Conservation (phyloP, 164 flowering plant species). For the Saururus chinensis region DNA sequence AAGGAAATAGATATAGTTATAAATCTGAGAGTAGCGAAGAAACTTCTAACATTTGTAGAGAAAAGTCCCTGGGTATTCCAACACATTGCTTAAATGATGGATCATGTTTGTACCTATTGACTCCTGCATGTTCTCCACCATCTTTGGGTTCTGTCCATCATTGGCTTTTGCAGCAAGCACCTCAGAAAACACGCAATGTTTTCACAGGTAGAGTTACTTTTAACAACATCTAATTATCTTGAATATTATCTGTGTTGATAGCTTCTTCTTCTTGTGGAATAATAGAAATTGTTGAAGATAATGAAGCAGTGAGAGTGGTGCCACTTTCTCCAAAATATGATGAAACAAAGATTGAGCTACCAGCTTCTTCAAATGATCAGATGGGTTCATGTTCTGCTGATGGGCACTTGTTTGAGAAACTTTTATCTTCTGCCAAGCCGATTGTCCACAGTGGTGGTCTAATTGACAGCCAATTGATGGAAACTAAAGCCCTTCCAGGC, state of each 20-base stretch:
- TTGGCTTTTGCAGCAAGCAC: slow-evolving; percentile 34
- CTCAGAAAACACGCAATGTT: slow-evolving; percentile 6
- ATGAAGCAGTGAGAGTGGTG: slow-evolving; percentile 6
- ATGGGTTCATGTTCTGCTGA: background rate
- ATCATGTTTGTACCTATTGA: slow-evolving; percentile 53
- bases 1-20: slow-evolving; percentile 9
- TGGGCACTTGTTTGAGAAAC: background rate
- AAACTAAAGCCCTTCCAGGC: slow-evolving; percentile 5
- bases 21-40: slow-evolving; percentile 6
- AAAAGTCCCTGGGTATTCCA: slow-evolving; percentile 43
- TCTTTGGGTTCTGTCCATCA: slow-evolving; percentile 39
- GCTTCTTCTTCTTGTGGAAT: background rate
- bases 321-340: slow-evolving; percentile 13
- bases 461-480: slow-evolving; percentile 6
- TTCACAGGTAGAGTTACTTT: slow-evolving; percentile 21
- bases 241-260: background rate
- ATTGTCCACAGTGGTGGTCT: no score
- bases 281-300: slow-evolving; percentile 2
- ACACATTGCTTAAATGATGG: slow-evolving; percentile 69
- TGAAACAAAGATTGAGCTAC: background rate
- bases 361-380: background rate
- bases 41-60: slow-evolving; percentile 13
- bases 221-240: background rate
- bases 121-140: slow-evolving; percentile 68
- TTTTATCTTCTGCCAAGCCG: slow-evolving; percentile 6